Evolutionary conservation across 2,329 filamentous ascomycete genomes (phyloP), one percentile per base, ranked within the genome.

Genomic region (Ilyonectria robusta): DNA sequence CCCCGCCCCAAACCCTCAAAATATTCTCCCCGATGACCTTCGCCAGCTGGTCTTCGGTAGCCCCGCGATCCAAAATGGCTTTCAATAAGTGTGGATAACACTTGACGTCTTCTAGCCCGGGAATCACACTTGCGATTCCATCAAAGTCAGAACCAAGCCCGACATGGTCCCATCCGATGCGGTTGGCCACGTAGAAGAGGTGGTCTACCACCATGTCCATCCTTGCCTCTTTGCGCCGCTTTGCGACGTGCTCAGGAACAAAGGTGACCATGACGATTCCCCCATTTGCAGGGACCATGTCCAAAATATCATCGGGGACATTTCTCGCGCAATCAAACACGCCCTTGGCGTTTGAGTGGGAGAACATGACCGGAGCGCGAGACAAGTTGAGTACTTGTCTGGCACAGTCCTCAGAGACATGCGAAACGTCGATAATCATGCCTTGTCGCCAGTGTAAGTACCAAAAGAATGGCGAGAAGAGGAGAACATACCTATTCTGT

Each of bases 211-310:
- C 76, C 63, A 54, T 54, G 3, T 68, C 62, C 29, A 62, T 54
- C 44, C 42, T 66, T 6, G 62, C 66, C 7, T 66, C 62, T 4
- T 31, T 58, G 13, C 61, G 57, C 8, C 57, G 21, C 11, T 31
- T 48, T 6, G 51, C 26, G 15, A 54, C 53, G n/a, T 55, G 46
- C 68, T 70, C 26, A 69, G 19, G 77, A 73, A 81, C 75, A 56
- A 83, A 82, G 1, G 76, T 79, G 1, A 82, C 74, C 79, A 83
- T 83, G 19, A 84, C 68, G 17, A 84, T 73, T 1, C 83, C 82
- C 11, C 73, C 68, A 51, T 84, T 84, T 6, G 69, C 65, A 1
- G 75, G 75, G 1, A 84, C 66, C 56, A 71, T 65, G 40, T 73
- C 68, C 1, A 84, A 71, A 2, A 84, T 70, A 35, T 79, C 78